phyloP scores from a whole-genome alignment of 352 stramenopile genomes.

The Globisporangium ultimum region DNA sequence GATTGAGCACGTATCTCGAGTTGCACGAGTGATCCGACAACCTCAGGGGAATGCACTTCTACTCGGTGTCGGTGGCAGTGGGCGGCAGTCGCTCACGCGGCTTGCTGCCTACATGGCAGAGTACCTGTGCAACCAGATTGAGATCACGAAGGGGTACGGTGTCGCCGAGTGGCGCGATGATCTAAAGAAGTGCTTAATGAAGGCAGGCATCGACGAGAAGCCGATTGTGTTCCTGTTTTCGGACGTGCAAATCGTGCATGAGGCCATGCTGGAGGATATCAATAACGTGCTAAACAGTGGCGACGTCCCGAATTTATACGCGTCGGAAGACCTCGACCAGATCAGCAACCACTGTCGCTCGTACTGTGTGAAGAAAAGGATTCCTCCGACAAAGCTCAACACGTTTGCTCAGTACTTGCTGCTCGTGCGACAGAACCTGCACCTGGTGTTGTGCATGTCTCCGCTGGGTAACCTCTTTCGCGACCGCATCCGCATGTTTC shows the following conservation, averaged over 20 bases:
- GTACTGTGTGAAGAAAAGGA: slow-evolving; percentile 89
- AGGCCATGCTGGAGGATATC: slow-evolving; percentile 95
- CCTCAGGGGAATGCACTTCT: slow-evolving; percentile 89
- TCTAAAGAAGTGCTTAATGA: slow-evolving; percentile 90
- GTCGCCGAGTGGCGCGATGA: slow-evolving; percentile 93
- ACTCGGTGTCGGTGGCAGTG: slow-evolving; percentile 92
- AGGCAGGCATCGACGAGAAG: slow-evolving; percentile 92
- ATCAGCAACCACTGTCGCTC: slow-evolving; percentile 90
- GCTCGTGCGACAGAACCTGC: slow-evolving; percentile 90
- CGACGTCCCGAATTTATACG: slow-evolving; percentile 94
- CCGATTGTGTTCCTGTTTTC: slow-evolving; percentile 93
- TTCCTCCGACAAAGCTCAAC: slow-evolving; percentile 92
- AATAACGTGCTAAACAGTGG: slow-evolving; percentile 95
- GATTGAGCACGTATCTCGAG: slow-evolving; percentile 85
- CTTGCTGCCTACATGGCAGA: slow-evolving; percentile 92
- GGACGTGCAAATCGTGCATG: slow-evolving; percentile 93
- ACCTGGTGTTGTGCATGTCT: slow-evolving; percentile 92
- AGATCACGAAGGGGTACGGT: slow-evolving; percentile 94
- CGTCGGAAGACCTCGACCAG: slow-evolving; percentile 88
- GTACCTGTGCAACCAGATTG: slow-evolving; percentile 91
- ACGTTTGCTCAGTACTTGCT: slow-evolving; percentile 93
- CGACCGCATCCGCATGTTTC: slow-evolving; percentile 91
- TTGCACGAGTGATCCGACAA: slow-evolving; percentile 79
- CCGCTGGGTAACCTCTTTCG: slow-evolving; percentile 88
- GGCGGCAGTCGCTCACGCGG: slow-evolving; percentile 88